These are phyloP conservation scores for Rhytidhysteron rufulum DNA, from an alignment of 2,329 filamentous ascomycete species.

Conservation along the genomic window DNA sequence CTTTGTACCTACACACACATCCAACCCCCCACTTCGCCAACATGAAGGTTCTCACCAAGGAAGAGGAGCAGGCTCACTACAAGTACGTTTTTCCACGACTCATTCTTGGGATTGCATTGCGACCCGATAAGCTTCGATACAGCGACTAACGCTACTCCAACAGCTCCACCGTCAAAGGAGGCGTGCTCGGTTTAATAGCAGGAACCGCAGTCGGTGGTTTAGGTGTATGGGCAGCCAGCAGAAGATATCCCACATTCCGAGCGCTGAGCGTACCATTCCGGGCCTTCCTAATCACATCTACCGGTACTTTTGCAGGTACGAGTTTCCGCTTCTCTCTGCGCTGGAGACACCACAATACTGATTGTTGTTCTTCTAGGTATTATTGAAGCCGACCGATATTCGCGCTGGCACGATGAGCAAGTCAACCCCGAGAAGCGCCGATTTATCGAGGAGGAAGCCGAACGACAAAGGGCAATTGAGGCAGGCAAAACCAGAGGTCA, in stretches of 20 bases:
- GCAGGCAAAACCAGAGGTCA: slow-evolving; percentile 55
- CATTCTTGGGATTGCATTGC: neutral
- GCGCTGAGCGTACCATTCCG: slow-evolving; percentile 84
- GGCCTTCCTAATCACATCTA: slow-evolving; percentile 80
- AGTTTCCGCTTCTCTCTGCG: neutral
- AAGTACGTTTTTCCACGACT: slow-evolving; percentile 41
- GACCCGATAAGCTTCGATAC: neutral
- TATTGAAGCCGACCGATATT: slow-evolving; percentile 74
- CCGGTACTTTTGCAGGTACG: slow-evolving; percentile 72
- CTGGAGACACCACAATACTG: slow-evolving; percentile 5
- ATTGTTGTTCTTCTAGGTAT: slow-evolving; percentile 51
- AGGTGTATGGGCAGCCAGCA: slow-evolving; percentile 64
- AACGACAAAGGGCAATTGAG: slow-evolving; percentile 34
- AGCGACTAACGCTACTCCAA: slow-evolving; percentile 9
- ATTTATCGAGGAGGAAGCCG: slow-evolving; percentile 50
- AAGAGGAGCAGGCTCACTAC: slow-evolving; percentile 89
- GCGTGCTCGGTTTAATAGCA: slow-evolving; percentile 65
- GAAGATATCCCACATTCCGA: slow-evolving; percentile 74
- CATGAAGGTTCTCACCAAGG: slow-evolving; percentile 95
- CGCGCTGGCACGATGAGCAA: slow-evolving; percentile 65
- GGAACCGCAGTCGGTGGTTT: slow-evolving; percentile 65
- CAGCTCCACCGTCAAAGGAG: slow-evolving; percentile 73
- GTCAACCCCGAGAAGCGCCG: slow-evolving; percentile 63
- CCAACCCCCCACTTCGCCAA: too few relatives aligned
- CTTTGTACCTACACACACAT: slow-evolving; percentile 3